Base-by-base conservation (phyloP, 306 rosid genomes). In the Abrus precatorius region DNA sequence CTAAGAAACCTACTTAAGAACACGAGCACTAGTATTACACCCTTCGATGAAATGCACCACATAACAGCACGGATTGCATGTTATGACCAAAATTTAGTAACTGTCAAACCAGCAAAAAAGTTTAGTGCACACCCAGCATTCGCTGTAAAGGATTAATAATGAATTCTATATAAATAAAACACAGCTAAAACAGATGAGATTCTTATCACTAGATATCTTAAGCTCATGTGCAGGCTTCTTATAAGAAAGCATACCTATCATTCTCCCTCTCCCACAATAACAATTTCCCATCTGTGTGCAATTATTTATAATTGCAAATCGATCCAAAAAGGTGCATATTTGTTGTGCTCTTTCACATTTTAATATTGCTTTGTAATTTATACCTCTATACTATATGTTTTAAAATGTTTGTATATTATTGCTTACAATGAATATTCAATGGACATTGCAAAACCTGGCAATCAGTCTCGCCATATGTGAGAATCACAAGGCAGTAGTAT, bases 371-470 rank as follows among this genome's bases (percentile, higher is more conserved):
- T 49, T 10, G 8, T 6, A 50, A 20, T 20, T 20, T 33, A 14
- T 44, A 34, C 9, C 14, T 44, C 38, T 49, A 20, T 20, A 20
- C 38, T 44, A 14, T 32, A 30, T 44, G 30, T 11, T 70, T 56
- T 59, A 49, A 62, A 5, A 38, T 13, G n/a, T 68, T 63, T 59
- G 7, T 40, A 66, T 47, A 66, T 45, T 33, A 66, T 27, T 14
- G 47, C 47, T 78, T 30, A 28, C 11, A 9, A 4, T 6, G 44
- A 78, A 44, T 43, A 67, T 79, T 33, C 47, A 36, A 72, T 60
- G 20, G 34, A 38, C 32, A 77, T 49, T 13, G 71, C 8, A 54
- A 53, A 82, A 71, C 33, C 30, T 62, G 55, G 75, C 28, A 11
- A 77, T 45, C 75, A 77, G 60, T 43, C 11, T 32, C 50, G 34